phyloP scores from a whole-genome alignment of 129 eudicot genomes.

The Cynara cardunculus region DNA sequence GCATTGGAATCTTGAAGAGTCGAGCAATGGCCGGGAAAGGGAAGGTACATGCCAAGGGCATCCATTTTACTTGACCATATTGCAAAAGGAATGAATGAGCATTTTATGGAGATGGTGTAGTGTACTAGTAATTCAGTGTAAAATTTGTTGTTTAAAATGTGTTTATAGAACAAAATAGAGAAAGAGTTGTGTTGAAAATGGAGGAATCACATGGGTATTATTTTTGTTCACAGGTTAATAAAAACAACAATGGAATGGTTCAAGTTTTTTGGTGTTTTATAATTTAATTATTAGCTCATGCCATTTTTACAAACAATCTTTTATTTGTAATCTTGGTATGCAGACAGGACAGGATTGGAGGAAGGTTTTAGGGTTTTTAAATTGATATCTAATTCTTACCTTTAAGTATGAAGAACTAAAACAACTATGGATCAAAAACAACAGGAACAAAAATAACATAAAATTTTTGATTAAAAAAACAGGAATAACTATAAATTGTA shows the following conservation, averaged over 20 bases:
- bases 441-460: too few relatives aligned
- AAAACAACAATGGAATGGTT: slow-evolving; percentile 3
- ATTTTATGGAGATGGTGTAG: neutral
- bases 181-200: neutral
- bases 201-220: slow-evolving; percentile 1
- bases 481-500: too few relatives aligned
- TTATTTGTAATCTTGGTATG: neutral
- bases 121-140: slow-evolving; percentile 28
- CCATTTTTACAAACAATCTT: neutral
- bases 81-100: slow-evolving; percentile 55
- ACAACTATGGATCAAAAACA: too few relatives aligned
- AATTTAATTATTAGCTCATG: neutral
- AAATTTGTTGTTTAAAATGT: slow-evolving; percentile 29
- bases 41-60: slow-evolving; percentile 69
- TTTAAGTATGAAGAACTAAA: too few relatives aligned
- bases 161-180: slow-evolving; percentile 30
- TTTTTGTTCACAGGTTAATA: slow-evolving; percentile 19
- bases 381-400: neutral
- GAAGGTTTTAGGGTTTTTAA: neutral
- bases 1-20: slow-evolving; percentile 53
- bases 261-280: neutral
- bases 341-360: too few relatives aligned
- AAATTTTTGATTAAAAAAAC: too few relatives aligned
- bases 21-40: slow-evolving; percentile 24
- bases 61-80: slow-evolving; percentile 60